Evolutionary conservation across 345 rosid genomes (phyloP), one percentile per base, ranked within the genome.

Genomic region (Trapa bicornis): DNA sequence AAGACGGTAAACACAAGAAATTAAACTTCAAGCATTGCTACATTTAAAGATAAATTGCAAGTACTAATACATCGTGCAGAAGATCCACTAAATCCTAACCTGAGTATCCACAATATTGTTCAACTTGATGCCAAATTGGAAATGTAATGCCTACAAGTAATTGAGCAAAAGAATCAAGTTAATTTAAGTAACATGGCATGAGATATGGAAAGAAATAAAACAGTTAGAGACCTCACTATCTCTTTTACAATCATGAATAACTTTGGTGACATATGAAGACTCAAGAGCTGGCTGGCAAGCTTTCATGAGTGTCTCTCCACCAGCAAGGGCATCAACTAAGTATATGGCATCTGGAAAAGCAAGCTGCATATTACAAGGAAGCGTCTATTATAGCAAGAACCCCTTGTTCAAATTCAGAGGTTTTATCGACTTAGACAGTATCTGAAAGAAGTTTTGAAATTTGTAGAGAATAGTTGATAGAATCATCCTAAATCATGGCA

Each of bases 281-380:
- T 93, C 97, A 14, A 93, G 96, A 64, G 96, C 98, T 78, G 96
- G 95, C 85, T 90, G 87, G 85, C 97, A 93, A 14, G 96, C 95
- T 75, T 76, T 78, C 81, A 93, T 69, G 74, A 93, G 83, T 62
- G 5, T 52, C 71, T 84, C 84, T 75, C 92, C 97, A 67, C 98
- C 97, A 73, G 81, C 69, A 67, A 86, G 78, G 58, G 83, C 89
- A 67, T 93, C 98, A 74, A 93, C 92, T 79, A 93, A 80, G 79
- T 83, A 93, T 69, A 93, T 80, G 8, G 90, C 96, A 84, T 88
- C 86, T 38, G 92, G 82, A 81, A 93, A 93, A 33, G 98, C 95
- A 80, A 93, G 84, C 98, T 93, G 90, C 83, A 75, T 77, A 68
- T 65, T 74, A 70, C 61, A 76, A 38, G 61, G 22, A 37, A 72